A percentile compares a stretch with the other conserved stretches of the same genome.
Evolutionary conservation across 306 rosid species (phyloP).

Genomic region (Acacia confusa): DNA sequence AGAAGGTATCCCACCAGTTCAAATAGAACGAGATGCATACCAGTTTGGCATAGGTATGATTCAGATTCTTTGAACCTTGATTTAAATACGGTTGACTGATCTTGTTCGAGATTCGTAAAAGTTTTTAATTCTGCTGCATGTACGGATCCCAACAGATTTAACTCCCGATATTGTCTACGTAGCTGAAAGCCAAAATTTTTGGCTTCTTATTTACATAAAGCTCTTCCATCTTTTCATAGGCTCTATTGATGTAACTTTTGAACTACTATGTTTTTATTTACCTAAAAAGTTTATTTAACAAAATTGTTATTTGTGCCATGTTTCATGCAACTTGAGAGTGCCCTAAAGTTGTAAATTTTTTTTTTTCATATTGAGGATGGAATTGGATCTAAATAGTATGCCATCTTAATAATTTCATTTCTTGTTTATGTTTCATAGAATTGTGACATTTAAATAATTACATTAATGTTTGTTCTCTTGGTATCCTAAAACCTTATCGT

Average conservation of each 20-base stretch:
- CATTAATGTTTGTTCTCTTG: background rate
- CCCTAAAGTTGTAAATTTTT: background rate
- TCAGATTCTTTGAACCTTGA: too few species aligned
- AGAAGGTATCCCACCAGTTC: too few species aligned
- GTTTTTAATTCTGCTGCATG: too few species aligned
- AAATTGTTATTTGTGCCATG: background rate
- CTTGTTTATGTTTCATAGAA: background rate
- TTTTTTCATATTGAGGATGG: background rate
- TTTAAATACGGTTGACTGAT: too few species aligned
- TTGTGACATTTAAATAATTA: background rate
- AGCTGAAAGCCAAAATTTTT: background rate
- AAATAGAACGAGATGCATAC: too few species aligned
- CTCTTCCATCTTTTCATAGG: slow-evolving; percentile 5
- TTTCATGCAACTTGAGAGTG: background rate
- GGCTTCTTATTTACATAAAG: background rate
- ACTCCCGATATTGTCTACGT: background rate
- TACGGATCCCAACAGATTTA: too few species aligned
- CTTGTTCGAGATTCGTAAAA: too few species aligned
- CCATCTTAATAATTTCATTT: background rate
- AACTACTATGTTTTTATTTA: background rate
- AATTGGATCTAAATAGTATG: background rate
- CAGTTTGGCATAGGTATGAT: too few species aligned
- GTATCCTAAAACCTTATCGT: background rate
- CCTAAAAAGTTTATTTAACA: background rate
- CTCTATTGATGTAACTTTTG: slow-evolving; percentile 7